Conservation (phyloP, 768 basidiomycete species). For the Pulveroboletus sp. region DNA sequence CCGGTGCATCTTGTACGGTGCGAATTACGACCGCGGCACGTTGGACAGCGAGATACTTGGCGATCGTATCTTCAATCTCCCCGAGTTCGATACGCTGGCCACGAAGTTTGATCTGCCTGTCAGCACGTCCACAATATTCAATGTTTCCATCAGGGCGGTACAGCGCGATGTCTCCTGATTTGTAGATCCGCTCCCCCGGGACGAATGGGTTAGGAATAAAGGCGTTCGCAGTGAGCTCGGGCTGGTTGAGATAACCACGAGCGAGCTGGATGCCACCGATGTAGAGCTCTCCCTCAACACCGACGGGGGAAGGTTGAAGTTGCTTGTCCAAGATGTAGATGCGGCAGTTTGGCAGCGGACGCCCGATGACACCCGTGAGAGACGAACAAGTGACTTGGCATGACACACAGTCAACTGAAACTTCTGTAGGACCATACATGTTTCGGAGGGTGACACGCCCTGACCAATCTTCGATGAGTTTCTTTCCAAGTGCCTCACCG, state of each 20-base stretch:
- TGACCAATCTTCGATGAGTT: conserved; percentile 24
- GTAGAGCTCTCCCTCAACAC: conserved; percentile 26
- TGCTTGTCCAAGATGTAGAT: conserved; percentile 30
- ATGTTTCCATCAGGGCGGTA: conserved; percentile 29
- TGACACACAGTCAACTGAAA: conserved; percentile 28
- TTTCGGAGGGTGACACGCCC: conserved; percentile 26
- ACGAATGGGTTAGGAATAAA: conserved; percentile 32
- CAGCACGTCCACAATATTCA: conserved; percentile 31
- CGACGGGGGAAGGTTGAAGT: conserved; percentile 24
- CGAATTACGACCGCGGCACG: conserved; percentile 26
- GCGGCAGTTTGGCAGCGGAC: conserved; percentile 29
- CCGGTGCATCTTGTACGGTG: conserved; percentile 25
- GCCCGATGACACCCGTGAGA: conserved; percentile 27
- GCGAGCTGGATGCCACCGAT: conserved; percentile 22
- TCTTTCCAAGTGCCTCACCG: conserved; percentile 22
- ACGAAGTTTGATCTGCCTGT: conserved; percentile 34
- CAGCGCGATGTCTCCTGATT: conserved; percentile 29
- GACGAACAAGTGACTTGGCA: conserved; percentile 21
- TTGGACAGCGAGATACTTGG: conserved; percentile 20
- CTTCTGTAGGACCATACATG: conserved; percentile 35
- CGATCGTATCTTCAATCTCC: conserved; percentile 31
- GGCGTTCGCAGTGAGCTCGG: conserved; percentile 24
- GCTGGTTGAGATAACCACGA: conserved; percentile 22
- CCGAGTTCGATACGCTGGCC: conserved; percentile 34
- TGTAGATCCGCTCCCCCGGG: conserved; percentile 28